phyloP scores from a whole-genome alignment of 179 eudicot species.

The Beta corolliflora region DNA sequence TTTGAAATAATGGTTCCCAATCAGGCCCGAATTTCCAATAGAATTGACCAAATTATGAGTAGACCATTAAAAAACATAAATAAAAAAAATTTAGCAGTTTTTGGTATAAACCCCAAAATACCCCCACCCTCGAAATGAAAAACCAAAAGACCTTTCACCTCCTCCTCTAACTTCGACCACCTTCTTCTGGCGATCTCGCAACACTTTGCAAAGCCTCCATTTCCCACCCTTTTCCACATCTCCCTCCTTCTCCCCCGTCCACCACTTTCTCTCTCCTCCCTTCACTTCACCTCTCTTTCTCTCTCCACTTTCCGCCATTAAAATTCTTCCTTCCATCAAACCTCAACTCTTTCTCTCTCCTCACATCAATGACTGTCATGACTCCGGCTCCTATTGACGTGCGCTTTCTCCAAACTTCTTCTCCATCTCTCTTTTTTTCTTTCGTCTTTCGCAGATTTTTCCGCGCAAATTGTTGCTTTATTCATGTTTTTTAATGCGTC shows the following conservation, averaged over 20 bases:
- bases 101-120: not conserved
- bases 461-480: not conserved
- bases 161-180: constrained; percentile 5
- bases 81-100: no score
- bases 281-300: not conserved
- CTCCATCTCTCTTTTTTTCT: not conserved
- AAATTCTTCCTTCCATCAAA: not conserved
- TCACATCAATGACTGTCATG: constrained; percentile 53
- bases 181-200: constrained; percentile 13
- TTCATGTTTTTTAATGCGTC: not conserved
- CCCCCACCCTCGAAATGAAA: not conserved
- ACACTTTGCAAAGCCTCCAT: not conserved
- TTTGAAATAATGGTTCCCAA: no score
- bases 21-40: no score
- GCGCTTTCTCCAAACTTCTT: constrained; percentile 7
- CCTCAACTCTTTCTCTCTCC: constrained; percentile 5
- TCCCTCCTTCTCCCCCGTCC: not conserved
- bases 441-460: not conserved
- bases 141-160: not conserved
- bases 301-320: not conserved
- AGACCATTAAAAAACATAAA: no score
- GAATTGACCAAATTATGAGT: not conserved
- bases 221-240: not conserved
- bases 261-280: not conserved
- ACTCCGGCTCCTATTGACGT: constrained; percentile 68